These are phyloP conservation scores for Gentiana macrophylla DNA, from an alignment of 257 asterid species.

Conservation along the genomic window DNA sequence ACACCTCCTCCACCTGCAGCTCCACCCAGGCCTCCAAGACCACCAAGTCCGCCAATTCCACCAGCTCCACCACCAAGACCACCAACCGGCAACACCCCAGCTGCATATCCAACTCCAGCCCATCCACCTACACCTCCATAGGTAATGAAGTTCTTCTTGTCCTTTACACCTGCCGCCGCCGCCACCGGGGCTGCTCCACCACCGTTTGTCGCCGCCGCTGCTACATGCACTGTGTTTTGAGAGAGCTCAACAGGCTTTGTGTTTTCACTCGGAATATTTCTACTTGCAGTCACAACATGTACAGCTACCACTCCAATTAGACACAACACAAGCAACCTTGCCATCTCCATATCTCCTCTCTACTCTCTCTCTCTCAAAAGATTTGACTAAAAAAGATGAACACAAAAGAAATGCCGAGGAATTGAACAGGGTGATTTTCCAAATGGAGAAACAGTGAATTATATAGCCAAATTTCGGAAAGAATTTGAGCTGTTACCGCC, in stretches of 20 bases:
- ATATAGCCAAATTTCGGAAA: constrained; percentile 27
- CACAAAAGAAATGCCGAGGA: neutral
- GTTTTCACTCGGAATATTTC: constrained; percentile 31
- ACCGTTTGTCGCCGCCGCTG: neutral
- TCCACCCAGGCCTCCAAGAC: constrained; percentile 29
- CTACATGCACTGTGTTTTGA: constrained; percentile 11
- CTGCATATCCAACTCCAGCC: constrained; percentile 33
- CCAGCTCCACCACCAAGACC: constrained; percentile 17
- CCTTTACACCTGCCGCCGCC: constrained; percentile 22
- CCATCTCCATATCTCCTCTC: constrained; percentile 24
- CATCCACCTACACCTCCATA: constrained; percentile 50
- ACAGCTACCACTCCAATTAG: constrained; percentile 25
- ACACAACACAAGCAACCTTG: constrained; percentile 24
- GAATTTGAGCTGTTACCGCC: constrained; percentile 8
- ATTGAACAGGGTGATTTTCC: constrained; percentile 11
- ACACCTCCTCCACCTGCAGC: constrained; percentile 30
- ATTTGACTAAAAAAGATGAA: neutral
- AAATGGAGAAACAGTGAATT: constrained; percentile 1
- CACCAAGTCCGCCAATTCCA: constrained; percentile 23
- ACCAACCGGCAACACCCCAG: constrained; percentile 39
- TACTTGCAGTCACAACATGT: constrained; percentile 32
- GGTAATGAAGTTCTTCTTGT: constrained; percentile 49
- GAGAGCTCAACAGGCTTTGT: constrained; percentile 11
- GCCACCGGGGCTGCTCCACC: constrained; percentile 13
- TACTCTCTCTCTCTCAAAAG: neutral